Base-by-base conservation (phyloP, 202 grass and related monocot species). In the Schoenoplectus tabernaemontani region DNA sequence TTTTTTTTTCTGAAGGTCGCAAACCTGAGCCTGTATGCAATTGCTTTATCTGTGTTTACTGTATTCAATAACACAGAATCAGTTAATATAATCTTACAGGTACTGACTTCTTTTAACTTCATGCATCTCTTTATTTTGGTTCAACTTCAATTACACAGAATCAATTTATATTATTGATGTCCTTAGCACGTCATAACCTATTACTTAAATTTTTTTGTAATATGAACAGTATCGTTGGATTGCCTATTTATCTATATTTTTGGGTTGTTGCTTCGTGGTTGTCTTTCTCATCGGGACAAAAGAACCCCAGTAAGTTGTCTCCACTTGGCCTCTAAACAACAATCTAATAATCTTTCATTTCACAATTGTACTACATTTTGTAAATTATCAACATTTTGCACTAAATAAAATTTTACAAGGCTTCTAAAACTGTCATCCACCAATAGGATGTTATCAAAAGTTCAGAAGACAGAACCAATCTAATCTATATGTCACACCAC, bases 211-310 rank as follows among this genome's bases (percentile, higher is more conserved):
- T 53, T 16, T 81, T 78, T 76, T 68, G 24, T 60, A 54, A 59
- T 50, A 87, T 80, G 60, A 12, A 53, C 91, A 95, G 92, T 95
- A 99, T 62, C 88, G 89, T 20, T 99, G 96, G 96, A 99, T 99
- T 74, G 96, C 96, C 44, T 99, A 99, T 85, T 24, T 87, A 50
- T 88, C 96, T 73, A 99, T 99, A 87, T 87, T 93, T 58, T 16
- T 99, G 0, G 96, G 96, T 36, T 99, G 79, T 62, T 99, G 88
- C 85, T 95, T 99, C 82, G 92, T 95, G 32, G 63, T 2, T 56
- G 44, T 89, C 28, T 99, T 99, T 78, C 85, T 99, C 33, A 24
- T 95, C 86, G 92, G 96, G 83, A 99, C 96, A 43, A 93, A 95
- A 86, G 96, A 99, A 69, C 92, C 96, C 48, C 64, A 85, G 96